Base-by-base conservation (phyloP, 768 basidiomycete genomes). In the Tylopilus subfusipes region DNA sequence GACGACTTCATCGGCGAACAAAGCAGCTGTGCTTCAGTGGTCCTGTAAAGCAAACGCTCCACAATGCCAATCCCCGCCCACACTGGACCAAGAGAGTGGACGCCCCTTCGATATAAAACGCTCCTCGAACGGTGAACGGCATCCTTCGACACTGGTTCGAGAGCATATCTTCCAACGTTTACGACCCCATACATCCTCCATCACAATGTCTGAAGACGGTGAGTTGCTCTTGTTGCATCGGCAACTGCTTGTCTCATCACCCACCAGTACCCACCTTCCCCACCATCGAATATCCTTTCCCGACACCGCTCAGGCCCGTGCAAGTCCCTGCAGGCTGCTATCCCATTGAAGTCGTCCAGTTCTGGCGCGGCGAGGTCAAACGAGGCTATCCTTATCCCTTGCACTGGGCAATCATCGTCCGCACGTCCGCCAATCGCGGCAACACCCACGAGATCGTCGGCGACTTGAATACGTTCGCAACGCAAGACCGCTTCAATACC, bases 331-430 rank as follows among this genome's bases (percentile, higher is more conserved):
- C 33, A 1, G 62, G 57, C 10, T 48, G 29, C 34, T 66, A 56
- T 49, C 55, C 63, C 27, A 61, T 70, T 43, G 62, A 70, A 25
- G 50, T 68, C 31, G 51, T 59, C 51, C 68, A 69, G 36, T 66
- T 57, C 47, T 68, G 67, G 64, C 68, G 61, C 19, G 68, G 68
- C 18, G 58, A 64, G 31, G 54, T 50, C 43, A 1, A 24, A 4
- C 42, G 16, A 1, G 51, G 52, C 5, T 42, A 5, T 2, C 65
- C 63, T 9, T 31, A 40, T 5, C 67, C 57, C 9, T 42, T 68
- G 1, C 68, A 69, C 52, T 69, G 68, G 68, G 48, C 61, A 13
- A 62, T 69, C 59, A 11, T 62, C 45, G 30, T 70, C 50, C 68
- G 58, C 16, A 70, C 63, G 11, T 57, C 54, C 5, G 13, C 54